A percentile compares a stretch with the other conserved stretches of the same genome.
Evolutionary conservation across 1,139 yeast species (phyloP).

Genomic region (Zygosaccharomyces sapae): DNA sequence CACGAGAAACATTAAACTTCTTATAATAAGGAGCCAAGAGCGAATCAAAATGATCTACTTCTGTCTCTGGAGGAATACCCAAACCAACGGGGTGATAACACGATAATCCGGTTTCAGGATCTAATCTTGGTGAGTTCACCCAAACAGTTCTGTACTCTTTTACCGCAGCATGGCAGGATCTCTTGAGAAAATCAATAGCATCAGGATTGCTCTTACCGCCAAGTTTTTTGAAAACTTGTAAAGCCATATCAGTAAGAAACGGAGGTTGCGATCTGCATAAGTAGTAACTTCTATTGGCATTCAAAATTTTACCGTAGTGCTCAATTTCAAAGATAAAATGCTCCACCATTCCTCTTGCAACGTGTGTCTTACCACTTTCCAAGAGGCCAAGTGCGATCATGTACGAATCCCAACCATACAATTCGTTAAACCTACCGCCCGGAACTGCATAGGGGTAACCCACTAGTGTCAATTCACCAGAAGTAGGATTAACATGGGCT

Average conservation of each 20-base stretch:
- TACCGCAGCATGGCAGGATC: slow-evolving; percentile 74
- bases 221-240: slow-evolving; percentile 62
- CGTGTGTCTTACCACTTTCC: slow-evolving; percentile 53
- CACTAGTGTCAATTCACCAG: slow-evolving; percentile 46
- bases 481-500: slow-evolving; percentile 45
- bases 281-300: slow-evolving; percentile 91
- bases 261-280: slow-evolving; percentile 96
- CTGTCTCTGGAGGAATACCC: slow-evolving; percentile 97
- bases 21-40: slow-evolving; percentile 65
- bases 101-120: slow-evolving; percentile 73
- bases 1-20: slow-evolving; percentile 56
- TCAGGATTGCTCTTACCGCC: slow-evolving; percentile 42
- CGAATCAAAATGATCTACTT: slow-evolving; percentile 78
- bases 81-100: slow-evolving; percentile 86
- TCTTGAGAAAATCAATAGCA: slow-evolving; percentile 55
- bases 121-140: slow-evolving; percentile 71
- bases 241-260: slow-evolving; percentile 90
- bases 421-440: slow-evolving; percentile 94
- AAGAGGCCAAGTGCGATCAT: slow-evolving; percentile 84
- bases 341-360: slow-evolving; percentile 89
- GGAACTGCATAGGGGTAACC: slow-evolving; percentile 93
- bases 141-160: slow-evolving; percentile 82
- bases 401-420: slow-evolving; percentile 98
- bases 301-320: slow-evolving; percentile 86
- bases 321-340: slow-evolving; percentile 87